Conservation (phyloP, 2,329 filamentous ascomycete species). For the Talaromyces pinophilus region DNA sequence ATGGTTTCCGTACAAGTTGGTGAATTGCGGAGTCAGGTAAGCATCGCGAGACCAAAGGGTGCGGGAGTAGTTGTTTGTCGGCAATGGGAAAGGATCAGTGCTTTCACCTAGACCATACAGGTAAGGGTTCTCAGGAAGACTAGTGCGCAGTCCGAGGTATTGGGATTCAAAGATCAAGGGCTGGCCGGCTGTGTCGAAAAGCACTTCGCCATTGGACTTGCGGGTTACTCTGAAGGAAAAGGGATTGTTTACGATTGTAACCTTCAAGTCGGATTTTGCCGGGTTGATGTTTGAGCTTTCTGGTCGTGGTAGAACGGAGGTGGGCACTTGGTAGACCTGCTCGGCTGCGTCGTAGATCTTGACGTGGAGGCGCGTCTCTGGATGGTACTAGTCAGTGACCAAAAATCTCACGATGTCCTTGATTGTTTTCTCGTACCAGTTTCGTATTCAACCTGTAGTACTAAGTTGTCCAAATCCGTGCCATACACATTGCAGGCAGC, state of each 20-base stretch:
- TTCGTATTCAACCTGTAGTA: slow-evolving; percentile 63
- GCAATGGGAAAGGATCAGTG: slow-evolving; percentile 68
- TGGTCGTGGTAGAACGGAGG: slow-evolving; percentile 66
- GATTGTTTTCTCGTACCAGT: slow-evolving; percentile 46
- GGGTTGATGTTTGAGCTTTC: slow-evolving; percentile 48
- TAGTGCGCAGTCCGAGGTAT: slow-evolving; percentile 72
- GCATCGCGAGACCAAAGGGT: slow-evolving; percentile 71
- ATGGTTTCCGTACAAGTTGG: slow-evolving; percentile 72
- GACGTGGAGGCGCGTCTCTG: slow-evolving; percentile 65
- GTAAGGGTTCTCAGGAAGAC: slow-evolving; percentile 66
- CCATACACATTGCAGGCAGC: slow-evolving; percentile 63
- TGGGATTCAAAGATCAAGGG: slow-evolving; percentile 74
- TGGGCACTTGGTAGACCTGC: slow-evolving; percentile 73
- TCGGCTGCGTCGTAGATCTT: slow-evolving; percentile 71
- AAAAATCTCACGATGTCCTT: slow-evolving; percentile 22
- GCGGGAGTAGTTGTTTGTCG: slow-evolving; percentile 68
- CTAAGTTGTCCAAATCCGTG: slow-evolving; percentile 58
- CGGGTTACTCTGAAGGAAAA: slow-evolving; percentile 66
- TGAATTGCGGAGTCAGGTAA: slow-evolving; percentile 59
- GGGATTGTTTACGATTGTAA: slow-evolving; percentile 57
- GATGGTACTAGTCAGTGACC: neutral
- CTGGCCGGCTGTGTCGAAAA: slow-evolving; percentile 70
- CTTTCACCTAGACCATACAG: slow-evolving; percentile 81
- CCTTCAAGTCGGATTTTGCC: slow-evolving; percentile 44
- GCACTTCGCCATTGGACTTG: slow-evolving; percentile 34